A percentile compares a stretch with the other conserved stretches of the same genome.
Conservation (phyloP, 257 asterid species). For the Ajuga chamaepitys region DNA sequence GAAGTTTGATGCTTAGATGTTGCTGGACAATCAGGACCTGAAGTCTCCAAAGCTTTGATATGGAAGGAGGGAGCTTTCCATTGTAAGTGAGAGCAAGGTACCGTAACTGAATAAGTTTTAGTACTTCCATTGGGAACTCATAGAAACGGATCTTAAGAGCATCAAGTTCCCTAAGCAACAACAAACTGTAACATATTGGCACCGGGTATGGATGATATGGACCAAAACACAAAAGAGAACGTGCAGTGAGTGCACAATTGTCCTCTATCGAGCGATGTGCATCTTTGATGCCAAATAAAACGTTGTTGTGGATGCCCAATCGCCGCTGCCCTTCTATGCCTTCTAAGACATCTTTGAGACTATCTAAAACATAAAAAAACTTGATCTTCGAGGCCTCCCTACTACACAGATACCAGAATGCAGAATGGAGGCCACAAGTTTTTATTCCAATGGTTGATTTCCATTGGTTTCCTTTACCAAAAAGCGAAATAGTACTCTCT, state of each 20-base stretch:
- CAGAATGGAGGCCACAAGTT: slow-evolving; percentile 14
- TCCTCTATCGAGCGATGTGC: background rate
- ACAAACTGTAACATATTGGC: background rate
- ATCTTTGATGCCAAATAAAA: slow-evolving; percentile 11
- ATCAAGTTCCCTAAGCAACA: slow-evolving; percentile 5
- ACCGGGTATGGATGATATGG: background rate
- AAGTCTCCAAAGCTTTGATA: slow-evolving; percentile 13
- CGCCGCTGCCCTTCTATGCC: background rate
- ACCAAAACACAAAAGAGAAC: too few relatives aligned
- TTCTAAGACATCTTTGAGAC: background rate
- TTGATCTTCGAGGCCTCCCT: too few relatives aligned
- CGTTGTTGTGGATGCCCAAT: slow-evolving; percentile 11
- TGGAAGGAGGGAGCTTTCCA: background rate
- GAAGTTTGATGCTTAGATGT: too few relatives aligned
- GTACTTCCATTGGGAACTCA: background rate
- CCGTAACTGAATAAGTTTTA: background rate
- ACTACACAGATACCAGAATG: background rate
- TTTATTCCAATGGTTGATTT: background rate
- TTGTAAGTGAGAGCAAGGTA: slow-evolving; percentile 11
- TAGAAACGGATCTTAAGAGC: background rate
- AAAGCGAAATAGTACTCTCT: background rate
- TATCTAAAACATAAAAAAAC: background rate
- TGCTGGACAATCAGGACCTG: slow-evolving; percentile 6
- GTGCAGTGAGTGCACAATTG: background rate
- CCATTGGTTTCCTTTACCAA: too few relatives aligned